A percentile compares a stretch with the other conserved stretches of the same genome.
phyloP scores from a whole-genome alignment of 1,284 basidiomycete species.

The Papiliotrema flavescens region DNA sequence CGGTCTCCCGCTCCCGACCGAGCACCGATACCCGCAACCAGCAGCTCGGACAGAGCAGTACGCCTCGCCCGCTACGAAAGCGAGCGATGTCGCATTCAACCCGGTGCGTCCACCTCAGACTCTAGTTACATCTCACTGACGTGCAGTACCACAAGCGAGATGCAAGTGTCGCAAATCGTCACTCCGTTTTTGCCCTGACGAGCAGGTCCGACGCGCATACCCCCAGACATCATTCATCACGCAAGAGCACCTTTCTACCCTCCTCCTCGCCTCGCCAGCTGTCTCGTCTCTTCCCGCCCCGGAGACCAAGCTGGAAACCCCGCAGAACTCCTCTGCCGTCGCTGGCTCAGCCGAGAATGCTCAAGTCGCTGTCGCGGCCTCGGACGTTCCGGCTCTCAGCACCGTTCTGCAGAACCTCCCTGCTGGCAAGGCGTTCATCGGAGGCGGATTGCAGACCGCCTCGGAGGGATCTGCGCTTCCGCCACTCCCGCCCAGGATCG shows the following conservation, averaged over 20 bases:
- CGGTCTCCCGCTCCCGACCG: constrained; percentile 72
- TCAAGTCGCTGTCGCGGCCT: constrained; percentile 52
- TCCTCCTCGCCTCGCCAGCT: constrained; percentile 79
- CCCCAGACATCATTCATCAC: constrained; percentile 81
- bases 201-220: constrained; percentile 66
- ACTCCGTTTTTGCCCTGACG: background rate
- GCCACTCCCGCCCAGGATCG: constrained; percentile 59
- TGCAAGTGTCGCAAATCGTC: constrained; percentile 50
- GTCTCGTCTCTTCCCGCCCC: constrained; percentile 67
- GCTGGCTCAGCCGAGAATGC: constrained; percentile 53
- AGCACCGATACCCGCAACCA: constrained; percentile 80
- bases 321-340: constrained; percentile 23
- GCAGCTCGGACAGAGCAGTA: constrained; percentile 81
- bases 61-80: constrained; percentile 80
- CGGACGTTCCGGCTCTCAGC: constrained; percentile 47
- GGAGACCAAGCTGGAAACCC: constrained; percentile 51
- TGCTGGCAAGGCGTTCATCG: constrained; percentile 56
- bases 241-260: constrained; percentile 70
- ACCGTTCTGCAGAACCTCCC: constrained; percentile 67
- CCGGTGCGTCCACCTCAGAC: constrained; percentile 11
- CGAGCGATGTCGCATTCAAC: constrained; percentile 52
- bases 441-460: constrained; percentile 59
- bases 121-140: constrained; percentile 13
- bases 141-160: constrained; percentile 83
- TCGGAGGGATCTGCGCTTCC: constrained; percentile 63